Evolutionary conservation across 306 rosid species (phyloP).

Genomic region (Cotoneaster glaucophyllus): DNA sequence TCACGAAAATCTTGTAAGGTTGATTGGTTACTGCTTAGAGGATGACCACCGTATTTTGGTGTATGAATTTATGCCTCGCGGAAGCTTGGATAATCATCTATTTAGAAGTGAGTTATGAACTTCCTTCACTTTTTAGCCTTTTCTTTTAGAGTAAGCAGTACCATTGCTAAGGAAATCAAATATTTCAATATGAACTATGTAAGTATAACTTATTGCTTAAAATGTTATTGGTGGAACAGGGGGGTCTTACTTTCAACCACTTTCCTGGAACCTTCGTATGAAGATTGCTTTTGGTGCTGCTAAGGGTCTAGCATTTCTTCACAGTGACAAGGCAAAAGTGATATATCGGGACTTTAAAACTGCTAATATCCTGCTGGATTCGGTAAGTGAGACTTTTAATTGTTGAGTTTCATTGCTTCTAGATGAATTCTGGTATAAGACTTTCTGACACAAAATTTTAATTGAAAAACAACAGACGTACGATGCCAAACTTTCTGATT

Average conservation of each 20-base stretch:
- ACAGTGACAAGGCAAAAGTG: constrained; percentile 87
- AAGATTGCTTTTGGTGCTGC: constrained; percentile 90
- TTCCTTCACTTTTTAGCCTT: constrained; percentile 1
- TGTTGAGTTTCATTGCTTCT: background rate
- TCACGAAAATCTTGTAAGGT: constrained; percentile 87
- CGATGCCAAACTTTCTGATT: constrained; percentile 85
- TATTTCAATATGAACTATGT: background rate
- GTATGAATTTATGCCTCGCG: constrained; percentile 81
- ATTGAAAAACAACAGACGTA: constrained; percentile 42
- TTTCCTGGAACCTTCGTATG: constrained; percentile 81
- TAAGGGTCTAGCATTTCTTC: constrained; percentile 90
- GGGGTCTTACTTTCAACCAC: constrained; percentile 77
- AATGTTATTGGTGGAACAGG: constrained; percentile 40
- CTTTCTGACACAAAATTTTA: constrained; percentile 3
- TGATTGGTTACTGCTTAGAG: constrained; percentile 93
- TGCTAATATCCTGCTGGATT: constrained; percentile 74
- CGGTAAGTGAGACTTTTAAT: constrained; percentile 34
- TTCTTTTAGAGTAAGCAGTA: constrained; percentile 1
- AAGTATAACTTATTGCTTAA: constrained; percentile 1
- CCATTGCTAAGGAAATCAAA: background rate
- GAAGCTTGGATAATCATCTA: constrained; percentile 91
- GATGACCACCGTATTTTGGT: constrained; percentile 90
- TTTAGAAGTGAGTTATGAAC: constrained; percentile 72
- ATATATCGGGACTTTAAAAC: constrained; percentile 87
- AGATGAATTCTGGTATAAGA: constrained; percentile 5